Evolutionary conservation across 345 rosid genomes (phyloP).

Genomic region (Camelina sativa): DNA sequence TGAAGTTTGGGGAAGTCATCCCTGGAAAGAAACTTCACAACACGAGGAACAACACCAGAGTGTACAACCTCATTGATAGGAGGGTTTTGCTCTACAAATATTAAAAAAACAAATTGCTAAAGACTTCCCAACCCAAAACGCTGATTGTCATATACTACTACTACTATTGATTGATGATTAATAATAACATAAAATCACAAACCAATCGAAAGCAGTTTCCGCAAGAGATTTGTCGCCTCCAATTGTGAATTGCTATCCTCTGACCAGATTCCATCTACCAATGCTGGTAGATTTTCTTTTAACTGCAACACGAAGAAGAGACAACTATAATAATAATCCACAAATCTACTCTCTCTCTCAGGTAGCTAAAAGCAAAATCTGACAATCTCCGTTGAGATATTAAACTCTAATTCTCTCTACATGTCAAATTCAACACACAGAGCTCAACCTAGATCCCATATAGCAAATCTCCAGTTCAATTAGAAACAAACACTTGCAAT

Average conservation of each 20-base stretch:
- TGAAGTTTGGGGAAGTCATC: slow-evolving; percentile 83
- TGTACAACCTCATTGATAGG: slow-evolving; percentile 76
- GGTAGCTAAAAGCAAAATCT: background rate
- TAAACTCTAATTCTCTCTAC: background rate
- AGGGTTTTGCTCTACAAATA: slow-evolving; percentile 67
- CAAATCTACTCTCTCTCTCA: background rate
- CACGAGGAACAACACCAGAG: slow-evolving; percentile 76
- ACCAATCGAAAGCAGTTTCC: slow-evolving; percentile 82
- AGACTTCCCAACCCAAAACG: slow-evolving; percentile 4
- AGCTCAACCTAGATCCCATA: slow-evolving; percentile 1
- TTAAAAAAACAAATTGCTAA: background rate
- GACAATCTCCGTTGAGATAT: slow-evolving; percentile 3
- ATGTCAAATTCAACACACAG: background rate
- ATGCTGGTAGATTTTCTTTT: slow-evolving; percentile 58
- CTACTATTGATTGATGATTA: background rate
- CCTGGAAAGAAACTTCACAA: slow-evolving; percentile 73
- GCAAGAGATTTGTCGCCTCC: slow-evolving; percentile 70
- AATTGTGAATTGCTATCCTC: slow-evolving; percentile 62
- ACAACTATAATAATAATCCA: background rate
- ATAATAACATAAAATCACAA: slow-evolving; percentile 22
- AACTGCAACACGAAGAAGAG: slow-evolving; percentile 48
- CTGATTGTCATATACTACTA: background rate
- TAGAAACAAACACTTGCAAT: slow-evolving; percentile 11
- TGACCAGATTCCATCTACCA: slow-evolving; percentile 69
- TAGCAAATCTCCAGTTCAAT: background rate